Conservation (phyloP, 2,329 filamentous ascomycete species). For the Fusarium beomiforme region DNA sequence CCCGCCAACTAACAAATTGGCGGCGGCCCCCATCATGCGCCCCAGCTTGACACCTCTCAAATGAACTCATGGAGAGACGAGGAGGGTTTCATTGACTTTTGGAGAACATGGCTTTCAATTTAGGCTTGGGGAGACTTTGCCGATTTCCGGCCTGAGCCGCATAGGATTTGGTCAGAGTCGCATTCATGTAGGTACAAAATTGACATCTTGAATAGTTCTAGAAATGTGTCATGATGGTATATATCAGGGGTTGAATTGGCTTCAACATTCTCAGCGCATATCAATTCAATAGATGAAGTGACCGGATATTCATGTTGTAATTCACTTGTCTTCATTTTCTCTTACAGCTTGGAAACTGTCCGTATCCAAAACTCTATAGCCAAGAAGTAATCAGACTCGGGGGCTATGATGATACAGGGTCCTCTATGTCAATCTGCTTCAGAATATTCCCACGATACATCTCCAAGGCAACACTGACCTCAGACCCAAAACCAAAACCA, state of each 20-base stretch:
- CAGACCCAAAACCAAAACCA: not conserved
- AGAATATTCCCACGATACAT: not conserved
- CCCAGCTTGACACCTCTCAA: not conserved
- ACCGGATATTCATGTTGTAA: not conserved
- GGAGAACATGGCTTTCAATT: not conserved
- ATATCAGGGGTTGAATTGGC: slow-evolving; percentile 1
- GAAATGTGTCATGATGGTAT: not conserved
- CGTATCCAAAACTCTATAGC: not conserved
- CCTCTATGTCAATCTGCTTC: not conserved
- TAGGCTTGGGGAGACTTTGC: slow-evolving; percentile 12
- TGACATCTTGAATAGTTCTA: not conserved
- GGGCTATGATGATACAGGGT: not conserved
- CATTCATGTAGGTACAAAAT: slow-evolving; percentile 21
- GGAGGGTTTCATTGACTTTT: not conserved
- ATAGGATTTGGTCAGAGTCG: slow-evolving; percentile 21
- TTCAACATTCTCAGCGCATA: slow-evolving; percentile 8
- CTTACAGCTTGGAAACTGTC: not conserved
- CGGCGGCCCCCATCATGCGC: slow-evolving; percentile 5
- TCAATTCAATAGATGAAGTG: not conserved
- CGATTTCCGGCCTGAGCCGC: slow-evolving; percentile 25
- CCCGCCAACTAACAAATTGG: slow-evolving; percentile 36
- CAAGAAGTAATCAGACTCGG: not conserved
- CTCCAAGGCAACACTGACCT: not conserved
- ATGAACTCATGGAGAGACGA: not conserved
- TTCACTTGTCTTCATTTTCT: not conserved